Evolutionary conservation across 1,139 yeast genomes (phyloP).

Genomic region (Zygosaccharomyces sapae): DNA sequence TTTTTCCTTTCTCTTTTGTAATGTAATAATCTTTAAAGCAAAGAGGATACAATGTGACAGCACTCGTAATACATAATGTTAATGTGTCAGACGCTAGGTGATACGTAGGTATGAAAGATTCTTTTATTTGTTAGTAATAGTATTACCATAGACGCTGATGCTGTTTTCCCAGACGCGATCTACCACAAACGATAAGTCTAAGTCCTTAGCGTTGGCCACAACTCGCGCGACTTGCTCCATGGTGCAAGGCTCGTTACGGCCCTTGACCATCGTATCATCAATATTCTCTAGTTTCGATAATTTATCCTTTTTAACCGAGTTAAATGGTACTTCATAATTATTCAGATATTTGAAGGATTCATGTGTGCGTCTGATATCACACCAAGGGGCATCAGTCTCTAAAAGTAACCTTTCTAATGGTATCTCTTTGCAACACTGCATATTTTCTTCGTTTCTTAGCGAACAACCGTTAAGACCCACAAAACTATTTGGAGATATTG

Average conservation of each 20-base stretch:
- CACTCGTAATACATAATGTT: slow-evolving; percentile 6
- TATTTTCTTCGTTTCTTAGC: slow-evolving; percentile 68
- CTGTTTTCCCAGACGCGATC: slow-evolving; percentile 65
- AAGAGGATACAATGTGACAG: slow-evolving; percentile 5
- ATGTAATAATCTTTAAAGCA: slow-evolving; percentile 6
- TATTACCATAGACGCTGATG: slow-evolving; percentile 43
- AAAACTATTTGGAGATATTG: slow-evolving; percentile 42
- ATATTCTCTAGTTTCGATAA: slow-evolving; percentile 23
- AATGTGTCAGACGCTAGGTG: not conserved
- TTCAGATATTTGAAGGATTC: slow-evolving; percentile 60
- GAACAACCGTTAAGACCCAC: slow-evolving; percentile 94
- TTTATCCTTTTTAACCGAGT: slow-evolving; percentile 32
- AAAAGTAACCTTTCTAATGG: slow-evolving; percentile 70
- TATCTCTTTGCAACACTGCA: slow-evolving; percentile 58
- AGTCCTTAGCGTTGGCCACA: slow-evolving; percentile 54
- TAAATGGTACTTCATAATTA: slow-evolving; percentile 18
- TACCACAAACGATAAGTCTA: slow-evolving; percentile 51
- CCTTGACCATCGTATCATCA: slow-evolving; percentile 53
- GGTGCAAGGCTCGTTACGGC: slow-evolving; percentile 88
- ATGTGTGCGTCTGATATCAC: slow-evolving; percentile 83
- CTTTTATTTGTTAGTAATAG: not conserved
- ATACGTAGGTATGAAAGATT: not conserved
- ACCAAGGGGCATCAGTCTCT: slow-evolving; percentile 99
- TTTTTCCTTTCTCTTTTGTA: slow-evolving; percentile 7
- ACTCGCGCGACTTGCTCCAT: slow-evolving; percentile 80